Percentiles rank a stretch among this genome's conserved stretches.
phyloP scores from a whole-genome alignment of 768 basidiomycete genomes.

The Leccinum uliginosum region DNA sequence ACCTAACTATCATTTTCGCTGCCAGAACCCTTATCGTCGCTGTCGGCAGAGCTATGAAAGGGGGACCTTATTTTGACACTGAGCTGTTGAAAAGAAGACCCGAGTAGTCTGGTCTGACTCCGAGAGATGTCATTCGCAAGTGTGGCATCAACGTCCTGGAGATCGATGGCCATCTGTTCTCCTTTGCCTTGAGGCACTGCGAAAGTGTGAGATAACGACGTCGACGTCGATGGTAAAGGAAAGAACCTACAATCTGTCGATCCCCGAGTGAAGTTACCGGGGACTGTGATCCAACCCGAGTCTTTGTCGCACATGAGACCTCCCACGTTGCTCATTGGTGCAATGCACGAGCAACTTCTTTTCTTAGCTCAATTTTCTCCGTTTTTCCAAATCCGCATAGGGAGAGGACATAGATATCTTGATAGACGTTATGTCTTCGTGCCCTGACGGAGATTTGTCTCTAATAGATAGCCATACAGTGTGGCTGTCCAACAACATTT shows the following conservation, averaged over 20 bases:
- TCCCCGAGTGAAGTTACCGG: constrained; percentile 85
- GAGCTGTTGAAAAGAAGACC: constrained; percentile 71
- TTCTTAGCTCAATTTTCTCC: constrained; percentile 91
- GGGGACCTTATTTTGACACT: constrained; percentile 34
- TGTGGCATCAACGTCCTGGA: constrained; percentile 81
- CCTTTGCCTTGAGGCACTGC: constrained; percentile 83
- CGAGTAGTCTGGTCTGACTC: constrained; percentile 81
- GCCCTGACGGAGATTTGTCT: constrained; percentile 74
- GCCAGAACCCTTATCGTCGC: constrained; percentile 29
- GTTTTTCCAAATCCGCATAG: constrained; percentile 85
- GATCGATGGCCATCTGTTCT: constrained; percentile 94
- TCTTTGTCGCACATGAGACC: constrained; percentile 98
- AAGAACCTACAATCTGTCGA: constrained; percentile 53
- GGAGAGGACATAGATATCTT: constrained; percentile 95
- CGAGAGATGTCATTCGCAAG: constrained; percentile 79
- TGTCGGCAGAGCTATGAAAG: constrained; percentile 34
- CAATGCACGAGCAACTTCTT: constrained; percentile 87
- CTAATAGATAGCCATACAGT: constrained; percentile 90
- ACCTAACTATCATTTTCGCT: constrained; percentile 9
- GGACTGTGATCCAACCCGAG: constrained; percentile 96
- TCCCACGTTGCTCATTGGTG: constrained; percentile 98
- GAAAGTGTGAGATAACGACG: too few relatives aligned
- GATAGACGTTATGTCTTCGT: constrained; percentile 69
- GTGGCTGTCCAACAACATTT: constrained; percentile 94
- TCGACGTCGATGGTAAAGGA: too few relatives aligned